Percentiles rank a stretch among this genome's conserved stretches.
Conservation (phyloP, 345 rosid species). For the Linum trigynum region DNA sequence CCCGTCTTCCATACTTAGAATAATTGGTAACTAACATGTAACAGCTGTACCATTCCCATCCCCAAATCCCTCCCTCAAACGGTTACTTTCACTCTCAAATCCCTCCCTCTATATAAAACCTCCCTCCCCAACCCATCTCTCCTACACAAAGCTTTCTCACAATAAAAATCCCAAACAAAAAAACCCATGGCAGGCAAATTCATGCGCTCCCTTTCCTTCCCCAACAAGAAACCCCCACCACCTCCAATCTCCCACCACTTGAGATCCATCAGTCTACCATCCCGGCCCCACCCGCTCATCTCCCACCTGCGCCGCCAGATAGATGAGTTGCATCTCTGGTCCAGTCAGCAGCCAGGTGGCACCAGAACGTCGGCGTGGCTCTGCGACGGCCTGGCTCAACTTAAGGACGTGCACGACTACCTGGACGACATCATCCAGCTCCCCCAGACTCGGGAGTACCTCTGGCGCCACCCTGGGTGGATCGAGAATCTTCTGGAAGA, state of each 20-base stretch:
- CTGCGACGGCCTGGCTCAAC: slow-evolving; percentile 31
- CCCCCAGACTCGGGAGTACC: slow-evolving; percentile 43
- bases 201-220: slow-evolving; percentile 48
- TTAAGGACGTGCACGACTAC: slow-evolving; percentile 33
- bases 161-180: background rate
- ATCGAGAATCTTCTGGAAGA: slow-evolving; percentile 47
- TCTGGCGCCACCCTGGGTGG: slow-evolving; percentile 29
- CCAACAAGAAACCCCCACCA: slow-evolving; percentile 33
- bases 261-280: slow-evolving; percentile 54
- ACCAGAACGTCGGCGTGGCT: slow-evolving; percentile 30
- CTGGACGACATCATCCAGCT: slow-evolving; percentile 44
- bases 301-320: slow-evolving; percentile 34
- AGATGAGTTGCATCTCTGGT: slow-evolving; percentile 24
- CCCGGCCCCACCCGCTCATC: slow-evolving; percentile 48
- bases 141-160: background rate
- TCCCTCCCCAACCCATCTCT: background rate
- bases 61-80: slow-evolving; percentile 14
- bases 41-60: slow-evolving; percentile 18
- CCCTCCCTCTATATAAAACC: slow-evolving; percentile 13
- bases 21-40: too few species aligned
- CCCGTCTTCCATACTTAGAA: too few species aligned
- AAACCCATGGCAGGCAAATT: slow-evolving; percentile 35
- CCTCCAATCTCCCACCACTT: slow-evolving; percentile 34
- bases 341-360: slow-evolving; percentile 5
- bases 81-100: too few species aligned